phyloP scores from a whole-genome alignment of 129 eudicot genomes.

The Gnaphalium uliginosum region DNA sequence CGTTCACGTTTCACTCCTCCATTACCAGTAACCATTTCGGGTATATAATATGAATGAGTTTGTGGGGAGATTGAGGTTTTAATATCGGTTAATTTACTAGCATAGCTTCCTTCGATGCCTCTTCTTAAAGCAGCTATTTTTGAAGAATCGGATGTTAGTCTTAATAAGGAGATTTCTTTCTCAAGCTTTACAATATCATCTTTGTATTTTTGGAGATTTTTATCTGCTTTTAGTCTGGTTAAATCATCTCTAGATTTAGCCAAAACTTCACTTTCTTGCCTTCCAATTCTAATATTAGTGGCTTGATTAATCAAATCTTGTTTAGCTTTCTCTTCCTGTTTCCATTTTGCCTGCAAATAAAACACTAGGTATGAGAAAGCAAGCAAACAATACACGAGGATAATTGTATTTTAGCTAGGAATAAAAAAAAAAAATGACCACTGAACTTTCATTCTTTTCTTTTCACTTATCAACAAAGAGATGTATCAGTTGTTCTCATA shows the following conservation, averaged over 20 bases:
- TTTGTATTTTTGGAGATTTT: slow-evolving; percentile 61
- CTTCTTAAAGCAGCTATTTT: slow-evolving; percentile 84
- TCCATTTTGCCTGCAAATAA: slow-evolving; percentile 65
- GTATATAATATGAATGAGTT: slow-evolving; percentile 25
- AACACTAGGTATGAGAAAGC: slow-evolving; percentile 22
- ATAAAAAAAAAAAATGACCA: neutral
- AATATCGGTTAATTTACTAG: slow-evolving; percentile 45
- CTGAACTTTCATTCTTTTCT: neutral
- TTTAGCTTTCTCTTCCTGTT: slow-evolving; percentile 64
- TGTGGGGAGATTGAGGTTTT: slow-evolving; percentile 31
- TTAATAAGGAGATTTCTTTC: slow-evolving; percentile 65
- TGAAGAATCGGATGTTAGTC: slow-evolving; percentile 67
- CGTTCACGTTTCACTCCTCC: slow-evolving; percentile 86
- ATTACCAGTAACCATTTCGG: slow-evolving; percentile 26
- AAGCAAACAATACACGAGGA: slow-evolving; percentile 1
- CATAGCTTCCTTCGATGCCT: slow-evolving; percentile 75
- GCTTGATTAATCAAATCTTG: slow-evolving; percentile 59
- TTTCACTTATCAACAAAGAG: neutral
- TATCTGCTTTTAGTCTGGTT: slow-evolving; percentile 58
- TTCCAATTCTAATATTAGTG: slow-evolving; percentile 43
- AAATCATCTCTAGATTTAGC: slow-evolving; percentile 64
- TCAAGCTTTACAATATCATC: slow-evolving; percentile 68
- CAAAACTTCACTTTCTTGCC: slow-evolving; percentile 66
- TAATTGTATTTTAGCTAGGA: neutral
- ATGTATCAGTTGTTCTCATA: neutral